Base-by-base conservation (phyloP, 768 basidiomycete species). In the Serpula lacrymans region DNA sequence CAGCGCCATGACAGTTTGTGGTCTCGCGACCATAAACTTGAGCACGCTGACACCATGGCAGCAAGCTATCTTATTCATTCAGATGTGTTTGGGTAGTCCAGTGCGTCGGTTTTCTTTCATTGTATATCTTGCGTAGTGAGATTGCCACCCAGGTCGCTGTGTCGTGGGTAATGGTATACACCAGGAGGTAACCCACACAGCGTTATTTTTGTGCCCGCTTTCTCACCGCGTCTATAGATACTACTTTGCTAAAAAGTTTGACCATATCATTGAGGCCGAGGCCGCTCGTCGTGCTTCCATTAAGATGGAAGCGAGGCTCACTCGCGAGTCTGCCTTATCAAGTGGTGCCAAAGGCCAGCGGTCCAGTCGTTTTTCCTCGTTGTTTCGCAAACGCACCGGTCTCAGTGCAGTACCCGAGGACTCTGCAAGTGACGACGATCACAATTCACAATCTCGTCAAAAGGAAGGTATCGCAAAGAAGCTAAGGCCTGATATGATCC, bases 81-180 rank as follows among this genome's bases (percentile, higher is more conserved):
- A 84, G 59, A 91, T 91, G 89, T 80, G 75, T 46, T 45, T 85
- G 14, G 85, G 86, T 6, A 85, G 72, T 48, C 82, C 82, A 25
- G 87, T 88, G 47, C 54, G 84, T 71, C 14, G 17, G n/a, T 34
- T 22, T 37, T 17, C 35, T 39, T 46, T 49, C 27, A 28, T 28
- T n/a, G 24, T 42, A 34, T 12, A 12, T 20, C 10, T 20, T 8
- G 43, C 37, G 11, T 16, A 13, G 5, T 5, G 11, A 6, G 32
- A 32, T 20, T 13, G 9, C 34, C 13, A 23, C 18, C 26, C 29
- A 90, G 82, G 78, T 90, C 27, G 53, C 81, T 11, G 77, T 92
- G 6, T 89, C 88, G 0, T 88, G 89, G 84, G 69, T 89, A 43
- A 86, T 88, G 60, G 88, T 95, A 20, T 76, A 81, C 43, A 74